Evolutionary conservation across 345 rosid genomes (phyloP).

Genomic region (Raphanus sativus): DNA sequence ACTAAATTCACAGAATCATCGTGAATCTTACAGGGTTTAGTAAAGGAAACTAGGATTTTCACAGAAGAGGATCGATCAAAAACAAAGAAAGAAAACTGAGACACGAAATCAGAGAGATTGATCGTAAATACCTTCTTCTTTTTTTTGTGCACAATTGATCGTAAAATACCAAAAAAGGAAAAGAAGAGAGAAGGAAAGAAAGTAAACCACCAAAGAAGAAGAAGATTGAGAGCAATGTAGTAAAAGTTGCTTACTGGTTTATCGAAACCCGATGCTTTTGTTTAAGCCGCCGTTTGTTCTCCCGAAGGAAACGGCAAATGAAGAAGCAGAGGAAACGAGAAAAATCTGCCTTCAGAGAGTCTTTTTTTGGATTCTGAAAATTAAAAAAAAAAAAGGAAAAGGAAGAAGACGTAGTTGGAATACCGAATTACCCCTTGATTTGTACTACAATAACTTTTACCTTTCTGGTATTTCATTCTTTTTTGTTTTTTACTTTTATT

Average conservation of each 20-base stretch:
- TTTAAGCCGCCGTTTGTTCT: constrained; percentile 36
- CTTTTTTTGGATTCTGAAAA: constrained; percentile 6
- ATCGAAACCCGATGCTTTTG: constrained; percentile 15
- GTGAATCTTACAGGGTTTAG: background rate
- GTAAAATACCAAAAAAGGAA: background rate
- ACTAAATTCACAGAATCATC: background rate
- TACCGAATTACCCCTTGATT: constrained; percentile 25
- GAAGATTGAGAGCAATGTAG: constrained; percentile 31
- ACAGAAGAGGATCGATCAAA: constrained; percentile 8
- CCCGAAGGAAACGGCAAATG: constrained; percentile 19
- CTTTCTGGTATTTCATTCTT: background rate
- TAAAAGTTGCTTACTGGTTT: constrained; percentile 17
- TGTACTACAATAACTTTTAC: background rate
- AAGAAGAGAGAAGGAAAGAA: background rate
- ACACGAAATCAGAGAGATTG: constrained; percentile 13
- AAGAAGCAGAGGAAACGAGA: constrained; percentile 14
- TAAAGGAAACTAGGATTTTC: background rate
- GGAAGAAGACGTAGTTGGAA: background rate
- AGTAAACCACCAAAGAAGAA: background rate
- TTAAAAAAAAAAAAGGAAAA: too few relatives aligned
- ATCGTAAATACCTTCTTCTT: background rate
- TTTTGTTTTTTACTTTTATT: background rate
- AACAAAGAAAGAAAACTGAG: background rate
- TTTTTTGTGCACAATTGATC: too few relatives aligned
- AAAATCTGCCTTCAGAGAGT: background rate